Base-by-base conservation (phyloP, 768 basidiomycete species). In the Russula brevipes region DNA sequence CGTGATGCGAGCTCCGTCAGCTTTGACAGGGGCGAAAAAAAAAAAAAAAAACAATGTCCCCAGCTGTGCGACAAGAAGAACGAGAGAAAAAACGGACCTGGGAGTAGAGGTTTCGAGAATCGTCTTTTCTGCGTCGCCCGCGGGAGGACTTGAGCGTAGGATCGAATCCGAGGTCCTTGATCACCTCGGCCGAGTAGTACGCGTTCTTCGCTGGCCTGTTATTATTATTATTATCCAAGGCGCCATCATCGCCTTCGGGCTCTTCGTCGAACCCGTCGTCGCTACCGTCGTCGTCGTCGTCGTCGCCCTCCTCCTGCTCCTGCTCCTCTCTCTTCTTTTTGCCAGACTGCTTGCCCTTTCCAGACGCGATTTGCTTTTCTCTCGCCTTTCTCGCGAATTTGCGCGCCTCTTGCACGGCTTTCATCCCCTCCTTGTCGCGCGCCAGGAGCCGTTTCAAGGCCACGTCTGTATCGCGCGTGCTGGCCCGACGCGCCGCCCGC, bases 121-220 rank as follows among this genome's bases (percentile, higher is more conserved):
- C 57, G 52, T 79, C 75, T 41, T 77, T 76, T 33, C 54, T 70
- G 58, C 66, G 67, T 61, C 76, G 77, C 45, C 75, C 74, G 33
- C 45, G 75, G 72, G 83, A 83, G 47, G 76, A 72, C 69, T 84
- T 86, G 8, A 78, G 70, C 2, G 84, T 82, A 31, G 91, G 91
- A 73, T 94, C 89, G 63, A 93, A 94, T 2, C 91, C 91, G 3
- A 94, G 77, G 5, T 81, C 77, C 69, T 86, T 86, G 69, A 94
- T 83, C 30, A 88, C 72, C 54, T 77, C 77, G 0, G 86, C 84
- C 44, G 86, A 85, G 72, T 87, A 85, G 72, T 87, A 93, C 2
- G 82, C 80, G 50, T 73, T 76, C 70, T 80, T 83, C 54, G 67
- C 57, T 33, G 36, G 12, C 17, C 35, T 24, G 2, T 12, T 47